phyloP scores from a whole-genome alignment of 495 filamentous ascomycete genomes.

The Podospora appendiculata region DNA sequence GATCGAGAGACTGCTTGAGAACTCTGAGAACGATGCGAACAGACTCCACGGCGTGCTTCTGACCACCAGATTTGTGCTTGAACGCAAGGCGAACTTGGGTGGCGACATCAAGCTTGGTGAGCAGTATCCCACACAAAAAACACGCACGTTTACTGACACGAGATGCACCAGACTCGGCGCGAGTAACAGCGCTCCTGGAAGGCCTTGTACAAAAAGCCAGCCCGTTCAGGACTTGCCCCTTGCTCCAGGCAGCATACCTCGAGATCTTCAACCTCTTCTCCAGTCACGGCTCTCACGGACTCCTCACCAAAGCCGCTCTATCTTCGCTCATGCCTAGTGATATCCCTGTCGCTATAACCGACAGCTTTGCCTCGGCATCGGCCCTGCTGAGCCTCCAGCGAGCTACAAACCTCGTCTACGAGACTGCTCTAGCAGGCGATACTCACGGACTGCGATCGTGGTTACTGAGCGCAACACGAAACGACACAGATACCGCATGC shows the following conservation, averaged over 20 bases:
- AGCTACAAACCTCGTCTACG: conserved; percentile 11
- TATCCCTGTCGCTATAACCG: background rate
- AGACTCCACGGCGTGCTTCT: conserved; percentile 60
- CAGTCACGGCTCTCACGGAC: conserved; percentile 1
- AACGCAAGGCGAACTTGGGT: conserved; percentile 36
- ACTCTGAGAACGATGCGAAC: conserved; percentile 10
- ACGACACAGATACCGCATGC: conserved; percentile 21
- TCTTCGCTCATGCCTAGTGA: background rate
- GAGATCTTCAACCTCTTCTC: conserved; percentile 32
- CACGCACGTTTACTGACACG: conserved; percentile 1
- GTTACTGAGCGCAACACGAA: conserved; percentile 5
- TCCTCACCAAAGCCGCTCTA: background rate
- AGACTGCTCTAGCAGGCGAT: conserved; percentile 8
- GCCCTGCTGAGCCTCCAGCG: conserved; percentile 18
- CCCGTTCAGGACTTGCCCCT: conserved; percentile 20
- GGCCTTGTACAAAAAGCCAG: conserved; percentile 7
- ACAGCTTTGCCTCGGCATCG: background rate
- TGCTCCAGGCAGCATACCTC: conserved; percentile 31
- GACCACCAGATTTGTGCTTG: conserved; percentile 43
- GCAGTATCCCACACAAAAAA: background rate
- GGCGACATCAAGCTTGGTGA: conserved; percentile 24
- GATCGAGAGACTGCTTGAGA: conserved; percentile 39
- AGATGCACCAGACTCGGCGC: background rate
- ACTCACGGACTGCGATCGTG: conserved; percentile 5
- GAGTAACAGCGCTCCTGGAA: conserved; percentile 5